These are phyloP conservation scores for Euphorbia schlechtendalii DNA, from an alignment of 441 rosid species.

Conservation along the genomic window DNA sequence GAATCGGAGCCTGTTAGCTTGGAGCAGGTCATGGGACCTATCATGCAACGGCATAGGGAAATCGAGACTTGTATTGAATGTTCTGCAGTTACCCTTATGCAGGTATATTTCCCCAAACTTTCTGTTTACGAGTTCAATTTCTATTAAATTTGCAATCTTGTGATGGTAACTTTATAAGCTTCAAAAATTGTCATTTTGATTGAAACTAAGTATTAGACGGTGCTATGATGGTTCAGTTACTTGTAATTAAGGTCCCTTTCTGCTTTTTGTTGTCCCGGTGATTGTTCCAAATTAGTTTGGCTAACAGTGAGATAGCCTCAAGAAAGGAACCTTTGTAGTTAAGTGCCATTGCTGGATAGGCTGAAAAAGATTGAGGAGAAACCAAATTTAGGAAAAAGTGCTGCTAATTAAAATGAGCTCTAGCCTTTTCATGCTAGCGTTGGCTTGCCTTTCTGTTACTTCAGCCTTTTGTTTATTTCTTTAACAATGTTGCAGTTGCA, in stretches of 20 bases:
- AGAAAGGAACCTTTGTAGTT: neutral
- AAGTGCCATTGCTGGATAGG: neutral
- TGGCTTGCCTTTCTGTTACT: neutral
- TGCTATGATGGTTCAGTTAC: neutral
- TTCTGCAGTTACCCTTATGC: slow-evolving; percentile 65
- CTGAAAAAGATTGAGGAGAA: neutral
- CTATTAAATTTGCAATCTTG: neutral
- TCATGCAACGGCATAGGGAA: slow-evolving; percentile 68
- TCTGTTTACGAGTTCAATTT: neutral
- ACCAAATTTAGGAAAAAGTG: neutral
- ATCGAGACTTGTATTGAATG: slow-evolving; percentile 73
- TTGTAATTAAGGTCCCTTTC: neutral
- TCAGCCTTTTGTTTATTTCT: neutral
- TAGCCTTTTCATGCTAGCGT: neutral
- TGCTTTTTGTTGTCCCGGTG: neutral
- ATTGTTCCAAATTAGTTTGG: neutral
- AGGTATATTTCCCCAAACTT: slow-evolving; percentile 33
- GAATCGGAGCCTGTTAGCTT: slow-evolving; percentile 46
- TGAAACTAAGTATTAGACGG: neutral
- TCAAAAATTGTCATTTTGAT: neutral
- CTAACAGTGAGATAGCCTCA: neutral
- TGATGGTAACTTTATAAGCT: neutral
- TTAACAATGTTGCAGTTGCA: neutral
- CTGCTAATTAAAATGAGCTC: neutral
- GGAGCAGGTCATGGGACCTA: slow-evolving; percentile 56